These are phyloP conservation scores for Phlegmacium glaucopus DNA, from an alignment of 768 basidiomycete genomes.

Conservation along the genomic window DNA sequence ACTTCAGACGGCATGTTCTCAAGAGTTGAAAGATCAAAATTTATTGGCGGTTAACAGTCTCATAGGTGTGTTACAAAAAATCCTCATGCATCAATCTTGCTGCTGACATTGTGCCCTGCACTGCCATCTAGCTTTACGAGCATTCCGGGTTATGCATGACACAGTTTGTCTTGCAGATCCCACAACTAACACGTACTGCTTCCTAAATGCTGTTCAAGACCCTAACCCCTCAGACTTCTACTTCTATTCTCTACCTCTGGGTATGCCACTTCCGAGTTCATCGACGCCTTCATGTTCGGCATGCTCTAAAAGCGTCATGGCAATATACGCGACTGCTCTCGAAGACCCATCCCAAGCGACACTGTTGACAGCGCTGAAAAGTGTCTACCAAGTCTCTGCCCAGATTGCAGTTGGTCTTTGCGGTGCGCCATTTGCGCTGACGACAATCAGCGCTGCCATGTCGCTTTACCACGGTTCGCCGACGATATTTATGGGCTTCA, in stretches of 20 bases:
- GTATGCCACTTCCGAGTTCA: slow-evolving; percentile 45
- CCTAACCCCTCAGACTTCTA: slow-evolving; percentile 65
- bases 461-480: slow-evolving; percentile 1
- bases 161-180: slow-evolving; percentile 60
- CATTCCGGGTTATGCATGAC: slow-evolving; percentile 60
- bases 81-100: background rate
- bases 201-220: slow-evolving; percentile 56
- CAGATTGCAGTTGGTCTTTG: slow-evolving; percentile 44
- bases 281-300: slow-evolving; percentile 55
- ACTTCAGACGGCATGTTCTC: slow-evolving; percentile 47
- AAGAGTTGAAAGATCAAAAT: slow-evolving; percentile 54
- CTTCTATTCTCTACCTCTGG: slow-evolving; percentile 68
- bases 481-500: background rate
- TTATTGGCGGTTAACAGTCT: slow-evolving; percentile 51
- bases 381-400: slow-evolving; percentile 49
- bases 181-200: slow-evolving; percentile 67
- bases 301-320: slow-evolving; percentile 62
- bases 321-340: slow-evolving; percentile 46
- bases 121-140: slow-evolving; percentile 46
- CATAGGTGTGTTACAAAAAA: slow-evolving; percentile 38
- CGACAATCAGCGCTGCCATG: slow-evolving; percentile 12
- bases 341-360: slow-evolving; percentile 19
- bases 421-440: slow-evolving; percentile 45
- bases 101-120: background rate
- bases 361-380: slow-evolving; percentile 33